A percentile compares a stretch with the other conserved stretches of the same genome.
These are phyloP conservation scores for Tympanopsis confertula DNA, from an alignment of 2,329 filamentous ascomycete genomes.

Conservation along the genomic window DNA sequence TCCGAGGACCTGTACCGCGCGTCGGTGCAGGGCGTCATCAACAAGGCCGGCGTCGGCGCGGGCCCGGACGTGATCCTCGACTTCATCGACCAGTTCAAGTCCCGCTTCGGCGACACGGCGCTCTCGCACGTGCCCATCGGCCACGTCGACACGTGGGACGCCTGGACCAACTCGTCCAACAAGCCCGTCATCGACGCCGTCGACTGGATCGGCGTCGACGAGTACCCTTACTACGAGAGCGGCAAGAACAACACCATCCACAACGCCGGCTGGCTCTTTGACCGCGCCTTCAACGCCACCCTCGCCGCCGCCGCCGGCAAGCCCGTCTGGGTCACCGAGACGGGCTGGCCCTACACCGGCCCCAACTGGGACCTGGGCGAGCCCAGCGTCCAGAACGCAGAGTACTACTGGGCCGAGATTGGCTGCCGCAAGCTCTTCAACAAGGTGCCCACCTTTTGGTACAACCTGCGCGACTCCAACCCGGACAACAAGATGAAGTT, in stretches of 20 bases:
- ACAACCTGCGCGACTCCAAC: constrained; percentile 49
- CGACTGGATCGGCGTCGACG: constrained; percentile 55
- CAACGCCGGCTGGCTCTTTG: constrained; percentile 41
- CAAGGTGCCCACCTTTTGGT: constrained; percentile 47
- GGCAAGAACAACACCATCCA: constrained; percentile 41
- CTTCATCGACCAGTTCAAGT: constrained; percentile 56
- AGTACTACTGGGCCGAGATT: constrained; percentile 51
- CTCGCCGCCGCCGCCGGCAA: constrained; percentile 33
- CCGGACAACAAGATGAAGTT: constrained; percentile 47
- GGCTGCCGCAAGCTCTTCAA: constrained; percentile 47
- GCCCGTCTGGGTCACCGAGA: constrained; percentile 52
- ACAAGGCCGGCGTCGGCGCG: constrained; percentile 49
- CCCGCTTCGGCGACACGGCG: constrained; percentile 34
- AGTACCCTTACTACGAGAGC: constrained; percentile 56
- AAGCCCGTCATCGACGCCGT: constrained; percentile 45
- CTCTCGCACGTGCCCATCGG: constrained; percentile 39
- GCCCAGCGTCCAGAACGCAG: constrained; percentile 42
- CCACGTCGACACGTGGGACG: constrained; percentile 60
- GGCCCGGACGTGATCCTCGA: constrained; percentile 44
- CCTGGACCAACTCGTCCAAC: constrained; percentile 48
- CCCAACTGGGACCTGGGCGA: constrained; percentile 39
- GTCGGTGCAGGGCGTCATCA: constrained; percentile 47
- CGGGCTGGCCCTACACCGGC: constrained; percentile 51
- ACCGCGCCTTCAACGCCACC: constrained; percentile 30
- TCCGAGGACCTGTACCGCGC: constrained; percentile 57